Evolutionary conservation across 1,139 yeast species (phyloP).

Genomic region (Diutina ranongensis): DNA sequence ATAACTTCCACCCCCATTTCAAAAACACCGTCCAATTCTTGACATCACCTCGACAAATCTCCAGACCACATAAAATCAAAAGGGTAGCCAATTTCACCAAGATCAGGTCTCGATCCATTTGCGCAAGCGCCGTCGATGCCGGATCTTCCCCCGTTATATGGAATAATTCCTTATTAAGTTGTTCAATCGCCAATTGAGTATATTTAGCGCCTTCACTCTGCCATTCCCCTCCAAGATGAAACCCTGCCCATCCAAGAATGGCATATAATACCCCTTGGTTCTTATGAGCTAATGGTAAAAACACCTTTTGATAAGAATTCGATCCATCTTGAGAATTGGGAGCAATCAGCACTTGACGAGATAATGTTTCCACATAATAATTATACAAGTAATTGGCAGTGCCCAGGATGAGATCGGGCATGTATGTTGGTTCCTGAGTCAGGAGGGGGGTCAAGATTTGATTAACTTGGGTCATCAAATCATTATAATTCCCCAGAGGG

Average conservation of each 20-base stretch:
- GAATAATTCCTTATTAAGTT: constrained; percentile 18
- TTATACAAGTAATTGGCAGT: constrained; percentile 34
- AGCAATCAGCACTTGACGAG: constrained; percentile 50
- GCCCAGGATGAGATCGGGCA: constrained; percentile 5
- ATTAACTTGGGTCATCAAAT: not conserved
- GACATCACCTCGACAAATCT: constrained; percentile 69
- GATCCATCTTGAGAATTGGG: constrained; percentile 42
- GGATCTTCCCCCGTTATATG: not conserved
- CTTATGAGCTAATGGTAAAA: constrained; percentile 64
- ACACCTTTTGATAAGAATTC: constrained; percentile 62
- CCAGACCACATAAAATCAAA: constrained; percentile 58
- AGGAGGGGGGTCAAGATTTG: not conserved
- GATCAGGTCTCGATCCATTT: constrained; percentile 8
- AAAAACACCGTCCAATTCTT: constrained; percentile 55
- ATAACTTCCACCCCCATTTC: constrained; percentile 48
- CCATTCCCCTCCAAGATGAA: constrained; percentile 42
- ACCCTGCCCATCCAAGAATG: constrained; percentile 70
- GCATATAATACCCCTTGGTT: constrained; percentile 61
- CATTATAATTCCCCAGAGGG: not conserved
- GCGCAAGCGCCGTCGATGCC: not conserved
- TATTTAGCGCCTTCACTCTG: constrained; percentile 33
- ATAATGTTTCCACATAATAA: constrained; percentile 52
- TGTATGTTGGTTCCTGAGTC: constrained; percentile 4
- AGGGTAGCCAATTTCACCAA: constrained; percentile 50
- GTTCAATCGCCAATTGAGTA: constrained; percentile 34